phyloP scores from a whole-genome alignment of 257 asterid genomes.

The Solanum appendiculatum region DNA sequence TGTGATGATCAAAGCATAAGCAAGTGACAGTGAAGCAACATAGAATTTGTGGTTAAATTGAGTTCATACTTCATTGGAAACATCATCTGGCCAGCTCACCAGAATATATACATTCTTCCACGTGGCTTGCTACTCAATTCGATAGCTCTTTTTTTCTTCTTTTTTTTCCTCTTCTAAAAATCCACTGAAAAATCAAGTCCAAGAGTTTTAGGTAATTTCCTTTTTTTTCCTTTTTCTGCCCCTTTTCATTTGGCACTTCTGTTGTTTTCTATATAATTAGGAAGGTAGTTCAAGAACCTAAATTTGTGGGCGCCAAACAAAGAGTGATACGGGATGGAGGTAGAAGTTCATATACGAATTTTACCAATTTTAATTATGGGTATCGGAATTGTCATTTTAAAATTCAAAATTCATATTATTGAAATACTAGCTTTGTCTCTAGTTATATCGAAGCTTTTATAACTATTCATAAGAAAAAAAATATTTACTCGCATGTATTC shows the following conservation, averaged over 20 bases:
- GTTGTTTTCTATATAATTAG: neutral
- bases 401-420: neutral
- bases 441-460: neutral
- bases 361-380: no score
- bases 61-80: neutral
- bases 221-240: neutral
- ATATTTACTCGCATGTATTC: neutral
- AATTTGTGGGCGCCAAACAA: neutral
- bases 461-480: neutral
- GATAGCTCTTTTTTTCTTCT: neutral
- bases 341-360: neutral
- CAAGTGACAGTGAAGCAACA: neutral
- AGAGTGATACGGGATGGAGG: neutral
- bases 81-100: neutral
- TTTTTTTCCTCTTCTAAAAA: no score
- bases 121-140: neutral
- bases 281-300: neutral
- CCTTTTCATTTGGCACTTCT: neutral
- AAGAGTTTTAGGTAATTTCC: neutral
- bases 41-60: neutral
- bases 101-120: neutral
- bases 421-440: neutral
- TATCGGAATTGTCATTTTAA: neutral
- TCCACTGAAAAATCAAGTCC: neutral
- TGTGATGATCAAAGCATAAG: neutral